Evolutionary conservation across 2,329 filamentous ascomycete genomes (phyloP).

Genomic region (Passalora sequoiae): DNA sequence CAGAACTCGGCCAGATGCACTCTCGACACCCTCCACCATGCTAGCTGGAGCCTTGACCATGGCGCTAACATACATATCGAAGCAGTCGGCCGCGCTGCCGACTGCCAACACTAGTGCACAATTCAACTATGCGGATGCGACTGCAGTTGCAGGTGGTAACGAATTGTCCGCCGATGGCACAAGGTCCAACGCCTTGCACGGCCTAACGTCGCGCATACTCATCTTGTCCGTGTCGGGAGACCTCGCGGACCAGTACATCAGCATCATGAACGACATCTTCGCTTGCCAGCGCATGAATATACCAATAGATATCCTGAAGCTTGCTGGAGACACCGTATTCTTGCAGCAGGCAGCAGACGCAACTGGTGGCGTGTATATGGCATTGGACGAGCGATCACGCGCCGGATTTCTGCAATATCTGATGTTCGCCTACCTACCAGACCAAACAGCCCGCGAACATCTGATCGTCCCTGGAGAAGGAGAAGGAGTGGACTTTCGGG

Average conservation of each 20-base stretch:
- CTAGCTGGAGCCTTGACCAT: constrained; percentile 87
- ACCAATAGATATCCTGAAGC: constrained; percentile 84
- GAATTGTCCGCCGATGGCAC: constrained; percentile 46
- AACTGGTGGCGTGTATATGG: constrained; percentile 65
- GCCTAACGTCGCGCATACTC: constrained; percentile 75
- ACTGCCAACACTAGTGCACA: constrained; percentile 48
- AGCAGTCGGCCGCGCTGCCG: constrained; percentile 52
- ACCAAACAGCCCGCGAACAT: constrained; percentile 57
- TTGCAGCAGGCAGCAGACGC: constrained; percentile 83
- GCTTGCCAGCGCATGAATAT: constrained; percentile 83
- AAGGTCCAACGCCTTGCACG: constrained; percentile 34
- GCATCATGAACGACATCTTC: constrained; percentile 98
- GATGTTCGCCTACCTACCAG: constrained; percentile 87
- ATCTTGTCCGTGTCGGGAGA: constrained; percentile 86
- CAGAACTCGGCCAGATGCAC: constrained; percentile 59
- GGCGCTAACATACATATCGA: constrained; percentile 85
- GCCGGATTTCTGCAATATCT: constrained; percentile 79
- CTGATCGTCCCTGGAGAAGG: constrained; percentile 70
- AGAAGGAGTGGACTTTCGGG: constrained; percentile 87
- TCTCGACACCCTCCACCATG: constrained; percentile 71
- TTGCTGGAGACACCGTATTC: constrained; percentile 82
- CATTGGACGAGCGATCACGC: constrained; percentile 35
- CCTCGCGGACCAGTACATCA: constrained; percentile 85
- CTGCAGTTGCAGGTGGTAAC: constrained; percentile 45
- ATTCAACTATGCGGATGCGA: constrained; percentile 54